Percentiles rank a stretch among this genome's conserved stretches.
Conservation (phyloP, 139 green algal genomes). For the Micractinium sp. region DNA sequence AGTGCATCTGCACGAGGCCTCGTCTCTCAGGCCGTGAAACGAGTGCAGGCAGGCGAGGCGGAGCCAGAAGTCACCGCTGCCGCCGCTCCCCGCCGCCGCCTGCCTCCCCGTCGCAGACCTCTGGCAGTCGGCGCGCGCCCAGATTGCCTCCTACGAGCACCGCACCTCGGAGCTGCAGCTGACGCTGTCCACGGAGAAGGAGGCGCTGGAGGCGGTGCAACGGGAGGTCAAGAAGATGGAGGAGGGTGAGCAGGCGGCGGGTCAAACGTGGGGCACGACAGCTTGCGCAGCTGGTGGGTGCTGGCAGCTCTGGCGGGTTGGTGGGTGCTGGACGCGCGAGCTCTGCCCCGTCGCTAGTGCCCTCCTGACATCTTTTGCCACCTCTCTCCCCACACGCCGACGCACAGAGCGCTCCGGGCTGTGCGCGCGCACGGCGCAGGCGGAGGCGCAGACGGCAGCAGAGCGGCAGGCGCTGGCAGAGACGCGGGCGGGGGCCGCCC, state of each 20-base stretch:
- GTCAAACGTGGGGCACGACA: neutral
- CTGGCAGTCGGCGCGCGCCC: neutral
- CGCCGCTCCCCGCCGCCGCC: neutral
- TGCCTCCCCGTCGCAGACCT: neutral
- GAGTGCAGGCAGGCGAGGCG: too few species aligned
- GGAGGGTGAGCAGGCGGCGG: neutral
- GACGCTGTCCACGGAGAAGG: conserved; percentile 1
- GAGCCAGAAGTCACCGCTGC: neutral
- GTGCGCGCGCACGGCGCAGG: neutral
- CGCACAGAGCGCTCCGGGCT: neutral
- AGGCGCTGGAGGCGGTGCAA: conserved; percentile 4
- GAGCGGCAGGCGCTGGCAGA: neutral
- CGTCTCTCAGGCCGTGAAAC: too few species aligned
- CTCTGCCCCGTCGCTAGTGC: neutral
- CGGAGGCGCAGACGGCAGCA: neutral
- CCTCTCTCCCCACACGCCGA: neutral
- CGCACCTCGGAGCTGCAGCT: neutral
- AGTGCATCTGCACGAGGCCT: too few species aligned
- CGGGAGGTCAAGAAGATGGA: conserved; percentile 24
- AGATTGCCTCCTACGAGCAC: conserved; percentile 11
- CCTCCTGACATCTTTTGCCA: neutral
- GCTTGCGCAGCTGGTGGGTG: neutral
- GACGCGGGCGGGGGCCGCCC: neutral
- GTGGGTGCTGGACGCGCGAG: neutral
- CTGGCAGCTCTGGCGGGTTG: neutral